phyloP scores from a whole-genome alignment of 2,329 filamentous ascomycete species.

The Fusarium vanettenii region DNA sequence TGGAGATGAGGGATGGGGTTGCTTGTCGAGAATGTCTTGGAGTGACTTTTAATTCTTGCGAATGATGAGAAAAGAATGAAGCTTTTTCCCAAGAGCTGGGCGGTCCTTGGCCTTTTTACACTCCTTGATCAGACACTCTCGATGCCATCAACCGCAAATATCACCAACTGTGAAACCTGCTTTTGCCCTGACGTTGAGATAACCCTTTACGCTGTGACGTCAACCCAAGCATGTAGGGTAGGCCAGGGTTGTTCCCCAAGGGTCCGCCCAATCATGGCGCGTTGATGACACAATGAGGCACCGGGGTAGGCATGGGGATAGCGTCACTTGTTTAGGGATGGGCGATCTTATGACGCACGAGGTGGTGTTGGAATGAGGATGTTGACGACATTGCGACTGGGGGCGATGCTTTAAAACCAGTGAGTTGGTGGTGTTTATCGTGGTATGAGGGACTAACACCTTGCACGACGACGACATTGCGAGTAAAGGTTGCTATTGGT shows the following conservation, averaged over 20 bases:
- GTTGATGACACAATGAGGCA: slow-evolving; percentile 23
- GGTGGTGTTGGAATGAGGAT: not conserved
- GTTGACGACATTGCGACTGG: slow-evolving; percentile 2
- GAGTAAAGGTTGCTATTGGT: slow-evolving; percentile 5
- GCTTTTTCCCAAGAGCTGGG: slow-evolving; percentile 17
- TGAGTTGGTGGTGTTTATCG: not conserved
- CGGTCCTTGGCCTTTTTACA: slow-evolving; percentile 34
- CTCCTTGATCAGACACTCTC: not conserved
- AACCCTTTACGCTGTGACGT: slow-evolving; percentile 21
- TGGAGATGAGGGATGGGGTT: not conserved
- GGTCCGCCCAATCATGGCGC: slow-evolving; percentile 18
- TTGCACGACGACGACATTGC: not conserved
- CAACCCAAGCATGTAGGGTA: slow-evolving; percentile 22
- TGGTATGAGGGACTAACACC: not conserved
- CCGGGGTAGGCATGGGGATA: slow-evolving; percentile 2
- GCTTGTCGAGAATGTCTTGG: not conserved
- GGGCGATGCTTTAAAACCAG: not conserved
- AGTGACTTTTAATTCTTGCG: not conserved
- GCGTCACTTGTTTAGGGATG: slow-evolving; percentile 4
- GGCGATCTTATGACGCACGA: slow-evolving; percentile 15
- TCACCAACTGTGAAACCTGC: slow-evolving; percentile 31
- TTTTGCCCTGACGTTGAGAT: not conserved
- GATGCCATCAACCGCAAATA: slow-evolving; percentile 5
- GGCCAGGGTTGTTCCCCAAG: slow-evolving; percentile 6
- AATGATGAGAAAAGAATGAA: slow-evolving; percentile 19